Conservation (phyloP, 768 basidiomycete species). For the Lactarius sp. region DNA sequence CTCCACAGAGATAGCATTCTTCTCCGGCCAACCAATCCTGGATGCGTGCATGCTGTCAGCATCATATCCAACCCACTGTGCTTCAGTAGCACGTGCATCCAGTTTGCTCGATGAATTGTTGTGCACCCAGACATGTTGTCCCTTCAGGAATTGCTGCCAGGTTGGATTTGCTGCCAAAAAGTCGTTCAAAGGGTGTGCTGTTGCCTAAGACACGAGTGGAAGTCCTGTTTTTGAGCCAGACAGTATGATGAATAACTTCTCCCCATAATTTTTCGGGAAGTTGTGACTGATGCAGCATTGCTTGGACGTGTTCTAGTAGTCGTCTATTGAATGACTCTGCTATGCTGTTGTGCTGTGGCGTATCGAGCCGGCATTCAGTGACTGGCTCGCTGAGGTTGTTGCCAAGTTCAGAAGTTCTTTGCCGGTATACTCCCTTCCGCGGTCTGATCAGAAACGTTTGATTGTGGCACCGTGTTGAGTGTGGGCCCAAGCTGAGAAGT, state of each 20-base stretch:
- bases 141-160: conserved; percentile 18
- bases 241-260: conserved; percentile 26
- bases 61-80: conserved; percentile 36
- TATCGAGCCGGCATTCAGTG: too few species aligned
- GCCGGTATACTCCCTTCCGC: too few species aligned
- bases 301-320: neutral
- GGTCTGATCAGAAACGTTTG: too few species aligned
- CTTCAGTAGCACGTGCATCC: conserved; percentile 12
- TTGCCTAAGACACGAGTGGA: conserved; percentile 26
- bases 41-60: conserved; percentile 30
- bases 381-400: too few species aligned
- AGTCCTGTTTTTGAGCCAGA: too few species aligned
- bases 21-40: conserved; percentile 35
- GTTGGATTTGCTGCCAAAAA: too few species aligned
- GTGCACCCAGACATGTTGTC: conserved; percentile 23
- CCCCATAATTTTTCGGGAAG: conserved; percentile 30
- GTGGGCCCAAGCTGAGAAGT: too few species aligned
- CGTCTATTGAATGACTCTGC: neutral
- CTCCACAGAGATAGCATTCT: conserved; percentile 28
- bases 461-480: too few species aligned
- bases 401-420: neutral
- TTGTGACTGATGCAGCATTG: neutral
- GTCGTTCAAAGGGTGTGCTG: conserved; percentile 33
- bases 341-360: neutral
- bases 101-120: conserved; percentile 15